phyloP scores from a whole-genome alignment of 2,329 filamentous ascomycete species.

The Epichloe sibirici region DNA sequence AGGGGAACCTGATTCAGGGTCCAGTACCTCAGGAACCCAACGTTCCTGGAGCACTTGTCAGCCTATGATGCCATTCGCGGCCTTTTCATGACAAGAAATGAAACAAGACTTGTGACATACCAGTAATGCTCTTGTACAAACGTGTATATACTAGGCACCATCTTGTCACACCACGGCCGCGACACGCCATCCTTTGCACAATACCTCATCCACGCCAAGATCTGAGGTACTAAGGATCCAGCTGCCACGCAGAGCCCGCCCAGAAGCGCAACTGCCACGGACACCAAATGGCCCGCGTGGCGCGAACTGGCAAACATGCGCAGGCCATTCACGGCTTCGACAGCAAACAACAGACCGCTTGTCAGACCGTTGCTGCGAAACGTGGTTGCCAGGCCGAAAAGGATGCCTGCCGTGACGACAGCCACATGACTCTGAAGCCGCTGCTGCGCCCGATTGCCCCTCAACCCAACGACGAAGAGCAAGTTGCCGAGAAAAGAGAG shows the following conservation, averaged over 20 bases:
- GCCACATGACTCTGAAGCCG: constrained; percentile 29
- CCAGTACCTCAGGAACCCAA: constrained; percentile 86
- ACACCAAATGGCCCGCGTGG: constrained; percentile 30
- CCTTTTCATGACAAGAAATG: not conserved
- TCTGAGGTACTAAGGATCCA: constrained; percentile 62
- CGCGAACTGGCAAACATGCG: constrained; percentile 14
- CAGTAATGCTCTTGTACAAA: constrained; percentile 89
- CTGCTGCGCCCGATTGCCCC: constrained; percentile 11
- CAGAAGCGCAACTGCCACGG: constrained; percentile 45
- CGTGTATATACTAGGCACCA: constrained; percentile 77
- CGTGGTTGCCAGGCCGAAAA: constrained; percentile 60
- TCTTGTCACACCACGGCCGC: constrained; percentile 62
- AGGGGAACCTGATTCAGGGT: constrained; percentile 73
- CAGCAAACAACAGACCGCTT: constrained; percentile 64
- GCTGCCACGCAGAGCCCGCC: constrained; percentile 56
- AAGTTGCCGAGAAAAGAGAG: constrained; percentile 65
- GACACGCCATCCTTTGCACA: constrained; percentile 32
- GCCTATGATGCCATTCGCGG: not conserved
- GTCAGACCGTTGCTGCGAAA: constrained; percentile 81
- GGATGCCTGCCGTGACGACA: constrained; percentile 48
- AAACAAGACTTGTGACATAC: constrained; percentile 37
- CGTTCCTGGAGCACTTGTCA: constrained; percentile 47
- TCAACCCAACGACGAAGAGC: constrained; percentile 45
- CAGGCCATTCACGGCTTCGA: constrained; percentile 36
- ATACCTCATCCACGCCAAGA: constrained; percentile 59